Base-by-base conservation (phyloP, 192 early-diverging fungal genomes). In the Glomus cerebriforme region DNA sequence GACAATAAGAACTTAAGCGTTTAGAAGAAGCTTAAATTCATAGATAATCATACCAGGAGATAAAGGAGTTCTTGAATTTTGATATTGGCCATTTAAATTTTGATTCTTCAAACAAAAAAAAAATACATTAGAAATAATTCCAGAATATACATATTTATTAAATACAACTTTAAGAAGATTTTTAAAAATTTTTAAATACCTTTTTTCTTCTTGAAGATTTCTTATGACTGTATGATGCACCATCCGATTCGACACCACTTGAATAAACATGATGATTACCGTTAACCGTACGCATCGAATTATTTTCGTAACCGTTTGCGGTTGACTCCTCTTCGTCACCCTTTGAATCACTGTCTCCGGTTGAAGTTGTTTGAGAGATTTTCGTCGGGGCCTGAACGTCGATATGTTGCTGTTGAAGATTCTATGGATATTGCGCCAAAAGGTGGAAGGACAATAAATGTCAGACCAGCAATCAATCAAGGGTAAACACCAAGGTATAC, bases 261-360 rank as follows among this genome's bases (percentile, higher is more conserved):
- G 77, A 67, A 32, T 78, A 66, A 26, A 13, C 65, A 9, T 58
- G 22, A 66, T 77, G 59, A 59, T 34, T 34, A 7, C 39, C 31
- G 54, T 78, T 66, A 37, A 43, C 37, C 37, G 60, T 27, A 13
- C 10, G 24, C 17, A 63, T 75, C 19, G 60, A 75, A 39, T 75
- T 75, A 17, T 31, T 7, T 47, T 15, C 31, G 39, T 75, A 75
- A 19, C 59, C n/a, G 17, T 62, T 34, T 63, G 31, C 9, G 2
- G 26, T 34, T 63, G 31, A 15, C 39, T 78, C 77, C 17, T 78
- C 67, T n/a, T 67, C 77, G 3, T 78, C 77, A 67, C 27, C 66
- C 59, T 78, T 78, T 7, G 65, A 78, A 49, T 78, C 77, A 69
- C 49, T 78, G 47, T 78, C 77, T 17, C n/a, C 39, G 22, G 66